Evolutionary conservation across 148 eudicot species (phyloP).

Genomic region (Amaranthus cruentus): DNA sequence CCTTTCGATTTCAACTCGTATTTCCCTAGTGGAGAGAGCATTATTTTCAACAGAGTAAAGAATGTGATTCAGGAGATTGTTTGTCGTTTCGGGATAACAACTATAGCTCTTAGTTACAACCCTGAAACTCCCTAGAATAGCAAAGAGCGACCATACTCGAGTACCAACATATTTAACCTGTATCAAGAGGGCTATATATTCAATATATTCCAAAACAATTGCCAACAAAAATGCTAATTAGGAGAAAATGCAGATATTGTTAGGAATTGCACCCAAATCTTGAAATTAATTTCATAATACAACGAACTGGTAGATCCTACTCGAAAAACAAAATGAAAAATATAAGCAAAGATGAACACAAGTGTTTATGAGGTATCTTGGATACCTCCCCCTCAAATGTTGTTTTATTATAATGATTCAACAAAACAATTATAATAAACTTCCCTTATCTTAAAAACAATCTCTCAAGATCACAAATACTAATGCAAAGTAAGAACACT

Average conservation of each 20-base stretch:
- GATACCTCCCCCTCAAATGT: too few species aligned
- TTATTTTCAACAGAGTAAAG: slow-evolving; percentile 31
- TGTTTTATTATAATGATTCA: background rate
- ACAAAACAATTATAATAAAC: background rate
- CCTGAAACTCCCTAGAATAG: slow-evolving; percentile 22
- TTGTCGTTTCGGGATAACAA: slow-evolving; percentile 32
- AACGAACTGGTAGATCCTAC: background rate
- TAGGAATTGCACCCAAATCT: background rate
- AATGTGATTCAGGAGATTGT: slow-evolving; percentile 45
- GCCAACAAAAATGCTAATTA: background rate
- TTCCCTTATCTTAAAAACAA: background rate
- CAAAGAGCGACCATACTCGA: slow-evolving; percentile 32
- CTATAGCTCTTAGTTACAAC: slow-evolving; percentile 38
- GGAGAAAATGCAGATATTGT: background rate
- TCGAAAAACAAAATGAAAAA: background rate
- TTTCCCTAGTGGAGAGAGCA: slow-evolving; percentile 30
- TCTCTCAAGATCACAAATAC: background rate
- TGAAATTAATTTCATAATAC: background rate
- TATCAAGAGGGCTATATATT: slow-evolving; percentile 21
- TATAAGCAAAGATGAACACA: too few species aligned
- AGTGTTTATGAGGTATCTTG: too few species aligned
- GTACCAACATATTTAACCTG: slow-evolving; percentile 44
- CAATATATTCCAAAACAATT: slow-evolving; percentile 13
- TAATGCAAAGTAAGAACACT: background rate
- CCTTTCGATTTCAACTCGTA: slow-evolving; percentile 40